Base-by-base conservation (phyloP, 2,329 filamentous ascomycete species). In the Diplodia corticola region DNA sequence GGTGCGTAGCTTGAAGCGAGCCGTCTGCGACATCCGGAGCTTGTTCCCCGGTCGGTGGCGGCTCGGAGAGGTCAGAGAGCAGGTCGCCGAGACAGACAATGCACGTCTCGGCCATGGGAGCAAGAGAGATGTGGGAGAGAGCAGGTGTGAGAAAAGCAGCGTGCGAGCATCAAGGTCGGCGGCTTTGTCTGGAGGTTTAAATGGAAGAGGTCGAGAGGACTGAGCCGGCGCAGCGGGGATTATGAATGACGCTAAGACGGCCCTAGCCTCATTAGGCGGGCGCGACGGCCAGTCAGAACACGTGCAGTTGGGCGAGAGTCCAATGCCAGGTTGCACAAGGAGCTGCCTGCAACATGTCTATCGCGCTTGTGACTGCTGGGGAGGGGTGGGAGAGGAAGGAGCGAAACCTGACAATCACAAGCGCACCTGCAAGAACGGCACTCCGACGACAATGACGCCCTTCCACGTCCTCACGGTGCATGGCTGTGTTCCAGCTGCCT, bases 31-130 rank as follows among this genome's bases (percentile, higher is more conserved):
- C 30, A 35, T 26, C 57, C 64, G 64, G 65, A 57, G 59, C 48
- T 53, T 63, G 75, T 70, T 74, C 76, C 24, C 35, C 55, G 74
- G 76, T 73, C 69, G 80, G 73, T 75, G 73, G 78, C 75, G 77
- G 75, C 54, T 60, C 64, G 44, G 63, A 37, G 28, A 33, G 33
- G 37, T 82, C 81, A 79, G 81, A 82, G 79, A 81, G 80, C 80
- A 90, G 85, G 81, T 89, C 87, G 82, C 87, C 87, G 81, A 90
- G 82, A 81, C 88, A 90, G 77, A 90, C 88, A 80, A 90, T 90
- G 80, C 88, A 90, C 73, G 86, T 87, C 77, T 89, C 87, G 79
- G 86, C 85, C 87, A 88, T 89, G 73, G 63, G 66, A 67, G 51
- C 63, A 49, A 26, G 40, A 35, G 46, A n/a, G 30, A 30, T 9